Evolutionary conservation across 768 basidiomycete species (phyloP).

Genomic region (Boletus reticulatus): DNA sequence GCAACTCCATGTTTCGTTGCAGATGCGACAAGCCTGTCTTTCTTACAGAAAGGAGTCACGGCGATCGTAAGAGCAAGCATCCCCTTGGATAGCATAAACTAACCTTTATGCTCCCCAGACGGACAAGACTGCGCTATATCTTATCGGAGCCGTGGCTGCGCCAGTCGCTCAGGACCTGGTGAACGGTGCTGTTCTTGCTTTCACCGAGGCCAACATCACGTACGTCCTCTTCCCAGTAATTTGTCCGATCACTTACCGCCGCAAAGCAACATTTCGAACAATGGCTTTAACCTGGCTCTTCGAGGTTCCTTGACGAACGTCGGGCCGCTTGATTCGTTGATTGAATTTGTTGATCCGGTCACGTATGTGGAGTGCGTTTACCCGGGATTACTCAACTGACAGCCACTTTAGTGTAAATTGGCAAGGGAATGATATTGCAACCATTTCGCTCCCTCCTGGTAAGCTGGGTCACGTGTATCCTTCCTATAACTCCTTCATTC

Average conservation of each 20-base stretch:
- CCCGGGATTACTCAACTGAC: not conserved
- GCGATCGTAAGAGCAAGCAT: slow-evolving; percentile 41
- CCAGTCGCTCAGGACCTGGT: slow-evolving; percentile 67
- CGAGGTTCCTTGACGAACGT: slow-evolving; percentile 58
- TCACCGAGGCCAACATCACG: slow-evolving; percentile 60
- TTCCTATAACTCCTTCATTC: not conserved
- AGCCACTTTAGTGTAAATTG: slow-evolving; percentile 49
- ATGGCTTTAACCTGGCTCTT: slow-evolving; percentile 62
- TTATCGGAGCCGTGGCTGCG: slow-evolving; percentile 70
- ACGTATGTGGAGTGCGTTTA: slow-evolving; percentile 38
- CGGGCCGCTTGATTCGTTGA: slow-evolving; percentile 68
- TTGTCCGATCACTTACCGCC: slow-evolving; percentile 51
- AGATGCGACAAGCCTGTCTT: slow-evolving; percentile 57
- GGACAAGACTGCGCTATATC: slow-evolving; percentile 59
- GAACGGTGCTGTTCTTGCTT: slow-evolving; percentile 50
- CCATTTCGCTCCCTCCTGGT: slow-evolving; percentile 62
- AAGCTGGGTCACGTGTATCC: slow-evolving; percentile 4
- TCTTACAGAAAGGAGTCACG: slow-evolving; percentile 55
- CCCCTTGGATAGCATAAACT: not conserved
- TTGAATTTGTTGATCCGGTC: slow-evolving; percentile 63
- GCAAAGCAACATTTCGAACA: slow-evolving; percentile 51
- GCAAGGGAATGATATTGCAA: slow-evolving; percentile 62
- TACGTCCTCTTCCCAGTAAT: slow-evolving; percentile 19
- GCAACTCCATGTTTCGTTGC: slow-evolving; percentile 1
- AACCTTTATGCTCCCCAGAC: slow-evolving; percentile 37